Conservation (phyloP, 192 early-diverging fungal species). For the Backusella circina region DNA sequence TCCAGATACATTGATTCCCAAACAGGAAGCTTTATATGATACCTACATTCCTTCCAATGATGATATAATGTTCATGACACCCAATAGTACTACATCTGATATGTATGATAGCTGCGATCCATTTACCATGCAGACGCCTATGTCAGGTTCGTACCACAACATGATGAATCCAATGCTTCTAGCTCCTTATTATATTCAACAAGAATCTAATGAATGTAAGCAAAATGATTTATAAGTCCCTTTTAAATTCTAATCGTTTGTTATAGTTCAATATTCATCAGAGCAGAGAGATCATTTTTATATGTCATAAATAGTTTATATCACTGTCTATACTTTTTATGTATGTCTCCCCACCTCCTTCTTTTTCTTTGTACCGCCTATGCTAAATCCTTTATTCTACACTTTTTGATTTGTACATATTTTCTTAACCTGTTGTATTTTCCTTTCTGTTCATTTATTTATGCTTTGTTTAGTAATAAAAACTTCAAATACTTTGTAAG, state of each 20-base stretch:
- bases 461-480: not conserved
- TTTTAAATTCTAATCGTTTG: not conserved
- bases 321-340: not conserved
- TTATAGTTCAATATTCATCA: not conserved
- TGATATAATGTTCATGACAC: not conserved
- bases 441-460: not conserved
- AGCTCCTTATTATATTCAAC: conserved; percentile 4
- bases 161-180: conserved; percentile 12
- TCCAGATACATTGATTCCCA: not conserved
- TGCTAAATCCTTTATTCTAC: not conserved
- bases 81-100: not conserved
- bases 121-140: not conserved
- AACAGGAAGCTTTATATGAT: not conserved
- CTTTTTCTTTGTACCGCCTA: not conserved
- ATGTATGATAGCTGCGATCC: conserved; percentile 1
- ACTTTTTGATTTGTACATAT: not conserved
- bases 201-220: not conserved
- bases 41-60: not conserved
- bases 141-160: not conserved
- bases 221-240: not conserved
- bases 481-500: not conserved
- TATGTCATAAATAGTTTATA: not conserved
- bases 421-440: not conserved
- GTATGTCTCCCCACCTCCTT: not conserved
- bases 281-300: not conserved